Conservation (phyloP, 257 asterid species). For the Oldenlandia corymbosa region DNA sequence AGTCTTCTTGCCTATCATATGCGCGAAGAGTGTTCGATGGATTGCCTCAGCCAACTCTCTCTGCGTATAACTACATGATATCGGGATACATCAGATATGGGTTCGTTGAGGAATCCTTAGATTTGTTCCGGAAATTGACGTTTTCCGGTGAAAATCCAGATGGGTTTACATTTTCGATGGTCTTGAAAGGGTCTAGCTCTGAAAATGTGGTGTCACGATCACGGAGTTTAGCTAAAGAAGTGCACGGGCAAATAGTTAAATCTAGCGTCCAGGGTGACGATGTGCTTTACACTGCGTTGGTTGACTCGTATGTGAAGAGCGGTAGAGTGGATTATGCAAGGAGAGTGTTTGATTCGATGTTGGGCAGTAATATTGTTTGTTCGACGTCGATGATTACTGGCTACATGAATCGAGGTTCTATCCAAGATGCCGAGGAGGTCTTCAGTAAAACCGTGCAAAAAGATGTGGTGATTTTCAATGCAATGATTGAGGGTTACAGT, state of each 20-base stretch:
- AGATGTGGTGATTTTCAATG: constrained; percentile 78
- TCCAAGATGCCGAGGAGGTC: constrained; percentile 68
- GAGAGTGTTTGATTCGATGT: constrained; percentile 71
- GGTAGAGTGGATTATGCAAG: constrained; percentile 52
- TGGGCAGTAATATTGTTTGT: constrained; percentile 62
- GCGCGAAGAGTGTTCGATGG: constrained; percentile 74
- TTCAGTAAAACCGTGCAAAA: constrained; percentile 49
- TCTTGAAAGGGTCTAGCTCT: constrained; percentile 59
- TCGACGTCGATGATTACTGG: constrained; percentile 87
- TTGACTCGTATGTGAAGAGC: constrained; percentile 72
- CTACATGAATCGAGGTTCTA: constrained; percentile 57
- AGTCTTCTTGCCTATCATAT: constrained; percentile 40
- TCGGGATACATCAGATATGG: constrained; percentile 63
- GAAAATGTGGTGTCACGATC: constrained; percentile 18
- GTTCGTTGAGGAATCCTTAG: constrained; percentile 32
- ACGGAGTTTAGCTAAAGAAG: constrained; percentile 34
- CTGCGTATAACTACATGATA: constrained; percentile 81
- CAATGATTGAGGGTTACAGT: constrained; percentile 98
- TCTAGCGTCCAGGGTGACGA: constrained; percentile 51
- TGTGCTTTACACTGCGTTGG: constrained; percentile 68
- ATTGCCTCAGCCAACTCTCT: constrained; percentile 58
- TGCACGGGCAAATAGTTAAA: constrained; percentile 58
- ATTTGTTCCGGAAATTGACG: constrained; percentile 48
- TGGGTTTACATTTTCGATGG: constrained; percentile 64
- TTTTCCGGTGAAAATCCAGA: constrained; percentile 52